Percentiles rank a stretch among this genome's conserved stretches.
Conservation (phyloP, 2,329 filamentous ascomycete genomes). For the Pezicula rhizophila region DNA sequence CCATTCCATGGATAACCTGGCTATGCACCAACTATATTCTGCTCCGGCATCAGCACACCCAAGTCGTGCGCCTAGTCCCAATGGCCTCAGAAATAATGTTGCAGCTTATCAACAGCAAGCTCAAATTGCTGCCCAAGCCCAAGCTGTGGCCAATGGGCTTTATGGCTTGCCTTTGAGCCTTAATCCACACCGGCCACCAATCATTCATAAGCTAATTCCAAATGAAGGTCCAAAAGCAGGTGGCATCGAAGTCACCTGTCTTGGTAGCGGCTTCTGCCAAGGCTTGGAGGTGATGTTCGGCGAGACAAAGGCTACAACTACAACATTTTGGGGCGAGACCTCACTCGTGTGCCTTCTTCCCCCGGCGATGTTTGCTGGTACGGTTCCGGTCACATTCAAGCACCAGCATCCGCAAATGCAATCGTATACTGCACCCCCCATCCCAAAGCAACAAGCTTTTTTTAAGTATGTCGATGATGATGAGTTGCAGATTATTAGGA, state of each 20-base stretch:
- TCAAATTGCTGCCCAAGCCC: slow-evolving; percentile 35
- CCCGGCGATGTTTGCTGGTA: slow-evolving; percentile 49
- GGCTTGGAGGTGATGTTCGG: slow-evolving; percentile 83
- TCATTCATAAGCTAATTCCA: slow-evolving; percentile 79
- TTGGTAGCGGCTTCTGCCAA: slow-evolving; percentile 75
- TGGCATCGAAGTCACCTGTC: slow-evolving; percentile 79
- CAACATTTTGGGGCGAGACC: slow-evolving; percentile 58
- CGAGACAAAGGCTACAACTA: slow-evolving; percentile 54
- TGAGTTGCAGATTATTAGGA: slow-evolving; percentile 61
- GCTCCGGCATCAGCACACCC: slow-evolving; percentile 66
- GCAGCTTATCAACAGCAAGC: slow-evolving; percentile 36
- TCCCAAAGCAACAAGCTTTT: slow-evolving; percentile 42
- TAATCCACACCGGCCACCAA: slow-evolving; percentile 48
- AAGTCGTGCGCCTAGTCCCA: slow-evolving; percentile 74
- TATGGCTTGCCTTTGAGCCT: slow-evolving; percentile 45
- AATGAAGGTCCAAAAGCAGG: slow-evolving; percentile 75
- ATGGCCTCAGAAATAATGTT: slow-evolving; percentile 41
- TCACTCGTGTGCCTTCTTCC: slow-evolving; percentile 58
- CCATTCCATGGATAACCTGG: slow-evolving; percentile 59
- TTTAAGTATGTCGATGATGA: slow-evolving; percentile 74
- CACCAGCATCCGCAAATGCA: slow-evolving; percentile 40
- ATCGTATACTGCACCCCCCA: slow-evolving; percentile 33
- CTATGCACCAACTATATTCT: slow-evolving; percentile 61
- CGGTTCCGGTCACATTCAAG: slow-evolving; percentile 55
- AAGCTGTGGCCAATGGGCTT: slow-evolving; percentile 41